These are phyloP conservation scores for Trametes versicolor DNA, from an alignment of 1,284 basidiomycete genomes.

Conservation along the genomic window DNA sequence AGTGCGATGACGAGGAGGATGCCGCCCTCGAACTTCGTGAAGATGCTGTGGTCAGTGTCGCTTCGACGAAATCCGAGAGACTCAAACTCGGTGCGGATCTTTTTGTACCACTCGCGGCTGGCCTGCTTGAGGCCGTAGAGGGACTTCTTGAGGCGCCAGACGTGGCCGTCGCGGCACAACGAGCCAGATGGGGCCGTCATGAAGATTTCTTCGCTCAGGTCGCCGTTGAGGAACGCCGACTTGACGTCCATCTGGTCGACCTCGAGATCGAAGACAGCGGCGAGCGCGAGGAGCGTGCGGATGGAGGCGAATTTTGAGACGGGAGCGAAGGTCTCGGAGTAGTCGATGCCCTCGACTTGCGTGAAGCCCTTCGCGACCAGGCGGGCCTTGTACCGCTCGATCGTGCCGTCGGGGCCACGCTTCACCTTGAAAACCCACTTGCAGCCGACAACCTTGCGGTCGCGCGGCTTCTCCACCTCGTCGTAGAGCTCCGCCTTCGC, in stretches of 20 bases:
- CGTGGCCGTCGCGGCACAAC: conserved; percentile 33
- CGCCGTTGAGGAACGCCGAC: conserved; percentile 54
- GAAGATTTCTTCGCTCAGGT: conserved; percentile 51
- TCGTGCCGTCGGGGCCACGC: conserved; percentile 39
- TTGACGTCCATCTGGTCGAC: conserved; percentile 55
- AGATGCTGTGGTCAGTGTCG: conserved; percentile 27
- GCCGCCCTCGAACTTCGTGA: conserved; percentile 18
- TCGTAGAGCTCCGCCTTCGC: conserved; percentile 26
- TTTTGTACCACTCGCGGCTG: conserved; percentile 31
- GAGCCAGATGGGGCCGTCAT: conserved; percentile 48
- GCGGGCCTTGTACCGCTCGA: conserved; percentile 26
- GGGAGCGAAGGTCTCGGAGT: conserved; percentile 53
- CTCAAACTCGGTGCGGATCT: background rate
- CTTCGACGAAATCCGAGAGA: conserved; percentile 20
- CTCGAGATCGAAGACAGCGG: conserved; percentile 46
- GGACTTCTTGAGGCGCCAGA: conserved; percentile 40
- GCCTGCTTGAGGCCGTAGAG: conserved; percentile 40
- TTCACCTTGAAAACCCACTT: conserved; percentile 46
- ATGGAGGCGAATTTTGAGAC: conserved; percentile 50
- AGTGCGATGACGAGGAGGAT: conserved; percentile 29
- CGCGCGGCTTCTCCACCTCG: conserved; percentile 38
- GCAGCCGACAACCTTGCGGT: conserved; percentile 39
- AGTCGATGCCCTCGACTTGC: conserved; percentile 48
- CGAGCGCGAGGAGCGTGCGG: conserved; percentile 49
- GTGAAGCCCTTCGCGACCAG: conserved; percentile 1